These are phyloP conservation scores for Schizophyllum commune DNA, from an alignment of 1,284 basidiomycete genomes.

Conservation along the genomic window DNA sequence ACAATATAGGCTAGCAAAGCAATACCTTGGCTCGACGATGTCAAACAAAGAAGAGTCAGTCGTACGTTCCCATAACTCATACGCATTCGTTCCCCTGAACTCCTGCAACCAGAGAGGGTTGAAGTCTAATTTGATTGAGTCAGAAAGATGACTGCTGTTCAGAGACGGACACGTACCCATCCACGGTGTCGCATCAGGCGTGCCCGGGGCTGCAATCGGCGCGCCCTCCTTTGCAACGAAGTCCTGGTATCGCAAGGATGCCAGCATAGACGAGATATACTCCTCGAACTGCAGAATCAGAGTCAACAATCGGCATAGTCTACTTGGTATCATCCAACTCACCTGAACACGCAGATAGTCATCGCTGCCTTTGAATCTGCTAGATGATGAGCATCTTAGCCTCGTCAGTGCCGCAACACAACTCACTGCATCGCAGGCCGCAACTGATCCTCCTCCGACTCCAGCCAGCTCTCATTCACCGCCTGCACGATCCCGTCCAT, in stretches of 20 bases:
- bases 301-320: neutral
- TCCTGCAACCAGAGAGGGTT: constrained; percentile 78
- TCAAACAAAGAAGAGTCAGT: constrained; percentile 90
- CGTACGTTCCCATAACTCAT: constrained; percentile 78
- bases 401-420: neutral
- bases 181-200: constrained; percentile 31
- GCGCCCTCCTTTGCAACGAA: constrained; percentile 67
- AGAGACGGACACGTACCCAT: neutral
- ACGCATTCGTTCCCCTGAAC: constrained; percentile 80
- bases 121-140: constrained; percentile 53
- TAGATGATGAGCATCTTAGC: constrained; percentile 6
- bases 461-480: constrained; percentile 76
- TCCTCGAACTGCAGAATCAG: constrained; percentile 60
- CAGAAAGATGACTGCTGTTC: neutral
- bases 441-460: constrained; percentile 34
- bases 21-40: constrained; percentile 81
- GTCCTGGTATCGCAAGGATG: constrained; percentile 83
- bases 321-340: constrained; percentile 15
- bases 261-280: constrained; percentile 72
- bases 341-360: constrained; percentile 88
- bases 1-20: constrained; percentile 5
- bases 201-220: constrained; percentile 56
- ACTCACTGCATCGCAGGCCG: constrained; percentile 49
- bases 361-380: constrained; percentile 84
- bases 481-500: constrained; percentile 76